Evolutionary conservation across 257 asterid species (phyloP).

Genomic region (Nicotiana knightiana): DNA sequence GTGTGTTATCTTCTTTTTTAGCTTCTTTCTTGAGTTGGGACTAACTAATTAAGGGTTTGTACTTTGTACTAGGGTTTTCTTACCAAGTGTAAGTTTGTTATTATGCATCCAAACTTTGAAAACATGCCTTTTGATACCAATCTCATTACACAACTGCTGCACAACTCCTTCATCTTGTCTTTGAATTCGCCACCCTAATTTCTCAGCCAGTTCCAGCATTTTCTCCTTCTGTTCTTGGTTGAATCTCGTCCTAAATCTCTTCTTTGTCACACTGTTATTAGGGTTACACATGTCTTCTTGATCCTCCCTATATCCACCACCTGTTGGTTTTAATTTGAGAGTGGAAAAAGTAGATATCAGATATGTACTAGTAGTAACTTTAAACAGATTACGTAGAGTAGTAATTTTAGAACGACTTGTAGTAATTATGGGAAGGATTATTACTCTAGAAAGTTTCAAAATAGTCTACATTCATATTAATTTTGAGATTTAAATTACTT

Average conservation of each 20-base stretch:
- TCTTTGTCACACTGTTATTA: constrained; percentile 36
- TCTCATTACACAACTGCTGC: constrained; percentile 49
- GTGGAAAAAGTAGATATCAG: too few relatives aligned
- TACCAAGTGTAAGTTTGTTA: constrained; percentile 72
- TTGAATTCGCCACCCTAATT: constrained; percentile 66
- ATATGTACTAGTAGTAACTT: too few relatives aligned
- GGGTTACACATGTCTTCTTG: constrained; percentile 39
- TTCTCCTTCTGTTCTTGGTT: constrained; percentile 65
- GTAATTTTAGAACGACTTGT: too few relatives aligned
- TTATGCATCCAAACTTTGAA: constrained; percentile 89
- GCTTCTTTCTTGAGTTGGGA: background rate
- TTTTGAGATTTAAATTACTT: too few relatives aligned
- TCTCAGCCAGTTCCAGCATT: constrained; percentile 61
- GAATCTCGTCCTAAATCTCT: constrained; percentile 59
- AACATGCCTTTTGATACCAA: constrained; percentile 62
- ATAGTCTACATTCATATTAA: too few relatives aligned
- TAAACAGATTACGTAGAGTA: too few relatives aligned
- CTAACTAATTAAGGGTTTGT: background rate
- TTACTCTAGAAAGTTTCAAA: too few relatives aligned
- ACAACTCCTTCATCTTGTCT: constrained; percentile 61
- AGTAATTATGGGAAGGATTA: too few relatives aligned
- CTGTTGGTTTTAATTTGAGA: background rate
- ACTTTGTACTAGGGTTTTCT: constrained; percentile 39
- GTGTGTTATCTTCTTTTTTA: background rate
- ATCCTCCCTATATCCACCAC: constrained; percentile 37